Percentiles rank a stretch among this genome's conserved stretches.
Evolutionary conservation across 225 moss, liverwort and hornwort species (phyloP).

Genomic region (Lunularia cruciata): DNA sequence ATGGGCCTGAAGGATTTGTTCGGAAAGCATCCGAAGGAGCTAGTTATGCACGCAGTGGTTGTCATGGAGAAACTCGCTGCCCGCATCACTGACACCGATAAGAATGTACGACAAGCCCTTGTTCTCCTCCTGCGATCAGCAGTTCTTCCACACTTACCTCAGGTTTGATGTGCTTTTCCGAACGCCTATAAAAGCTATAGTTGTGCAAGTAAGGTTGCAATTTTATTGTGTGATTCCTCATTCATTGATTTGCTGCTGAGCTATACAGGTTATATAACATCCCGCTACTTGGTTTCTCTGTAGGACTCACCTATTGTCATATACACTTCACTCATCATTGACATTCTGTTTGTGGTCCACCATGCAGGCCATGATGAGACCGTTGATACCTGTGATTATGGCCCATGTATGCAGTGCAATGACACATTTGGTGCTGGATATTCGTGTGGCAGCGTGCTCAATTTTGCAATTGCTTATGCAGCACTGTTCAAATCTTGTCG

Average conservation of each 20-base stretch:
- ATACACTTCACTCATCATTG: too few relatives aligned
- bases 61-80: conserved; percentile 85
- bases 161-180: conserved; percentile 44
- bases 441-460: conserved; percentile 81
- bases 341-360: too few relatives aligned
- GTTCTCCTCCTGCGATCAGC: conserved; percentile 69
- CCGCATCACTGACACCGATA: conserved; percentile 80
- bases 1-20: conserved; percentile 86
- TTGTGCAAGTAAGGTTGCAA: neutral
- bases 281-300: too few relatives aligned
- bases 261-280: too few relatives aligned
- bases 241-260: too few relatives aligned
- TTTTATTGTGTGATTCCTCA: too few relatives aligned
- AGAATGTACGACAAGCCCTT: conserved; percentile 77
- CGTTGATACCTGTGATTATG: conserved; percentile 87
- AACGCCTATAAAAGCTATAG: too few relatives aligned
- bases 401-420: conserved; percentile 97
- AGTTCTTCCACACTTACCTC: conserved; percentile 74
- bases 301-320: too few relatives aligned
- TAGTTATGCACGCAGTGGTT: conserved; percentile 74
- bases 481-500: conserved; percentile 70
- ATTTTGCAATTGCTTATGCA: conserved; percentile 81
- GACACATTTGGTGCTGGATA: conserved; percentile 89
- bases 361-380: conserved; percentile 89
- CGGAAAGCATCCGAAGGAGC: conserved; percentile 65